Evolutionary conservation across 1,139 yeast genomes (phyloP).

Genomic region (Yamadazyma atlantica): DNA sequence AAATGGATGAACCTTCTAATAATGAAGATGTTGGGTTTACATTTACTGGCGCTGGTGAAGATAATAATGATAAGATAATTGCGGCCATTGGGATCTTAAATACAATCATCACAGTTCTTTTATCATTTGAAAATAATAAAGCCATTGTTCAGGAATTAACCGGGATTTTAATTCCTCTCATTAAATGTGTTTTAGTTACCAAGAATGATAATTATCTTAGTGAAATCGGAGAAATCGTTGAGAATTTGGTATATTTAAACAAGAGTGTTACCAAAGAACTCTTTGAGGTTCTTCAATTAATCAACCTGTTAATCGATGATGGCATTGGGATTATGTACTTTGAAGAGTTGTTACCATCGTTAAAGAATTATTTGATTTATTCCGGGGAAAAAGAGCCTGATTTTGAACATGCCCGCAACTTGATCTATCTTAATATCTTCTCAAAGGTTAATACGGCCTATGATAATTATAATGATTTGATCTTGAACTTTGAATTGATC

Average conservation of each 20-base stretch:
- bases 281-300: conserved; percentile 68
- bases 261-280: conserved; percentile 69
- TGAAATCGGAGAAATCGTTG: conserved; percentile 82
- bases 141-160: conserved; percentile 69
- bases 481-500: conserved; percentile 51
- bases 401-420: conserved; percentile 24
- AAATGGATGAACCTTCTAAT: conserved; percentile 61
- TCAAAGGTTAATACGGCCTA: conserved; percentile 28
- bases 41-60: conserved; percentile 34
- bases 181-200: conserved; percentile 62
- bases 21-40: conserved; percentile 26
- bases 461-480: conserved; percentile 50
- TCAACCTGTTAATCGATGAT: conserved; percentile 52
- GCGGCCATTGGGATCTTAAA: conserved; percentile 86
- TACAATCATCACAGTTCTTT: conserved; percentile 82
- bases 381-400: conserved; percentile 10
- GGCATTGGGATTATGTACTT: conserved; percentile 61
- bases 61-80: conserved; percentile 68
- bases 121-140: conserved; percentile 80
- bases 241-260: conserved; percentile 76
- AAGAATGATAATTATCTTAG: conserved; percentile 76
- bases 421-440: conserved; percentile 9
- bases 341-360: conserved; percentile 74
- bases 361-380: conserved; percentile 75
- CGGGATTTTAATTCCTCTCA: conserved; percentile 70